Percentiles rank a stretch among this genome's conserved stretches.
Evolutionary conservation across 495 filamentous ascomycete species (phyloP).

Genomic region (Copromyces sp.): DNA sequence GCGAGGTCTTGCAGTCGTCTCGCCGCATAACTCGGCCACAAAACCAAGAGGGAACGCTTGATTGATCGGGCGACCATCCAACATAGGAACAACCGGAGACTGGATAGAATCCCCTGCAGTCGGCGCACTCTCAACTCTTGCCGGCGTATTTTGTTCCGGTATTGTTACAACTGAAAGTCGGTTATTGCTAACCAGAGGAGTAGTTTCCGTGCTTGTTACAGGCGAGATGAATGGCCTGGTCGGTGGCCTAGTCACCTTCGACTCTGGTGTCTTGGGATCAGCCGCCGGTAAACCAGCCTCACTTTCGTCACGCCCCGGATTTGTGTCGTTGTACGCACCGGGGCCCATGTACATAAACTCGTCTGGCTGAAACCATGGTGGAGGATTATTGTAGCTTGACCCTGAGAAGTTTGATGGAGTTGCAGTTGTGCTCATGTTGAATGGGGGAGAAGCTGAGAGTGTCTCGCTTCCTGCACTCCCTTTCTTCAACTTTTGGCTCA

Average conservation of each 20-base stretch:
- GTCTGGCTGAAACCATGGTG: conserved; percentile 30
- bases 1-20: conserved; percentile 22
- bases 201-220: conserved; percentile 13
- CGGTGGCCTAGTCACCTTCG: background rate
- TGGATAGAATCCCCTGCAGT: background rate
- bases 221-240: conserved; percentile 8
- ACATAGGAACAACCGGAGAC: conserved; percentile 5
- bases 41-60: conserved; percentile 29
- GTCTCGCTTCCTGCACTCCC: conserved; percentile 2
- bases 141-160: background rate
- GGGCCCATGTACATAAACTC: conserved; percentile 33
- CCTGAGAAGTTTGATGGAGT: conserved; percentile 8
- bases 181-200: conserved; percentile 9
- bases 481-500: conserved; percentile 26
- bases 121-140: background rate
- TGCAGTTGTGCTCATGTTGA: background rate
- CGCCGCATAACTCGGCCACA: conserved; percentile 35
- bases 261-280: background rate
- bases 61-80: conserved; percentile 10
- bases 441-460: background rate
- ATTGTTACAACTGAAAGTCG: conserved; percentile 2
- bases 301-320: conserved; percentile 25
- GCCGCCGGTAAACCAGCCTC: conserved; percentile 8
- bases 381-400: background rate
- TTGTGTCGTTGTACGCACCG: conserved; percentile 26